Conservation (phyloP, 2,329 filamentous ascomycete species). For the Alternaria ventricosa region DNA sequence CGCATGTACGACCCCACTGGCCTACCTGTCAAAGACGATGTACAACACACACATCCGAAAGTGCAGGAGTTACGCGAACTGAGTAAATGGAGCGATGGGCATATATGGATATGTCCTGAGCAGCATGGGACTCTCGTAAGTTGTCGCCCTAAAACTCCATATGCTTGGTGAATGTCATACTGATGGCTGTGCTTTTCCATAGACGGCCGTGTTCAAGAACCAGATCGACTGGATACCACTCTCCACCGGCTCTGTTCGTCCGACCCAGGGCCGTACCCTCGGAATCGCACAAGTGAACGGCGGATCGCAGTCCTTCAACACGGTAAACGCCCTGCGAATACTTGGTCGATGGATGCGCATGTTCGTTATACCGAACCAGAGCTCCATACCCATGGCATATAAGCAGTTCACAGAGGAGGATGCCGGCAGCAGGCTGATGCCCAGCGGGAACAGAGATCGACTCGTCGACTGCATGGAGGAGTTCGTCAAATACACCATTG, state of each 20-base stretch:
- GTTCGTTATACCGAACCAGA: conserved; percentile 72
- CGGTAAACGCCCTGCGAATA: conserved; percentile 69
- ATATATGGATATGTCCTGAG: conserved; percentile 70
- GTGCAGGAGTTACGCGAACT: conserved; percentile 69
- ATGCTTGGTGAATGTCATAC: not conserved
- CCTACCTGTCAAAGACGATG: conserved; percentile 69
- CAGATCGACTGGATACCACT: conserved; percentile 75
- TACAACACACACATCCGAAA: conserved; percentile 63
- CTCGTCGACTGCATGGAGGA: conserved; percentile 74
- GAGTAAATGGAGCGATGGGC: conserved; percentile 69
- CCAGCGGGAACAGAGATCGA: conserved; percentile 64
- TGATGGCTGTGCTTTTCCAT: not conserved
- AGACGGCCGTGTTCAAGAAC: conserved; percentile 72
- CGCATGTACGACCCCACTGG: conserved; percentile 65
- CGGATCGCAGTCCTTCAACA: conserved; percentile 71
- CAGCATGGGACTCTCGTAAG: conserved; percentile 69
- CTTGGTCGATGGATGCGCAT: conserved; percentile 74
- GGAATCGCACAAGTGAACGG: conserved; percentile 68
- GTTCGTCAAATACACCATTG: conserved; percentile 71
- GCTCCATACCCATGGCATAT: conserved; percentile 67
- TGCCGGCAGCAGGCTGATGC: conserved; percentile 60
- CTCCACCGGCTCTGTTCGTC: conserved; percentile 65
- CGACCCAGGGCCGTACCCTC: conserved; percentile 70
- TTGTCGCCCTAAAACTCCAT: not conserved
- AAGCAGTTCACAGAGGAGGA: conserved; percentile 63